These are phyloP conservation scores for Otatea glauca DNA, from an alignment of 176 grass and related monocot species.

Conservation along the genomic window DNA sequence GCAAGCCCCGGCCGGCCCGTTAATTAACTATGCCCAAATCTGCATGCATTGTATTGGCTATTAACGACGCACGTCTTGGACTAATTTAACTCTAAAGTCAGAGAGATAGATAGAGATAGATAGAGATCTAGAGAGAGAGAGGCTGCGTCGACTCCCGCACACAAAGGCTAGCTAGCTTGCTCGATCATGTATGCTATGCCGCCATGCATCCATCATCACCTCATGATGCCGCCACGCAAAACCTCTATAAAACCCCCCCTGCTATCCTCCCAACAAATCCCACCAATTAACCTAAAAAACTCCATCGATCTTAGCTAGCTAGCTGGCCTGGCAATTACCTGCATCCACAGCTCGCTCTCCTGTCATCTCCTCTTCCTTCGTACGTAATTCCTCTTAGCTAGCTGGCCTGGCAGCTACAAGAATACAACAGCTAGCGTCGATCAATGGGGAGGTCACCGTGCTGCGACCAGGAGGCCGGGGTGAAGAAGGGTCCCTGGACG, in stretches of 20 bases:
- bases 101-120: not conserved
- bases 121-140: not conserved
- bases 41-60: not conserved
- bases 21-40: not conserved
- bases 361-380: not conserved
- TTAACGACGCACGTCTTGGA: not conserved
- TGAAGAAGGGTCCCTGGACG: conserved; percentile 88
- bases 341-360: not conserved
- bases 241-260: too few relatives aligned
- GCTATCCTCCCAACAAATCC: too few relatives aligned
- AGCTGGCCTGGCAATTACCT: too few relatives aligned
- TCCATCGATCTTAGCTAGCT: too few relatives aligned
- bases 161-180: conserved; percentile 53
- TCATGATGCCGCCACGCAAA: not conserved
- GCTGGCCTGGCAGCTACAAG: not conserved
- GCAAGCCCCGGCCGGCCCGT: not conserved
- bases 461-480: conserved; percentile 65
- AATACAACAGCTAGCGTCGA: not conserved
- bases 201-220: conserved; percentile 31
- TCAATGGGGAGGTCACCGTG: conserved; percentile 87
- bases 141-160: conserved; percentile 68
- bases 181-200: conserved; percentile 19
- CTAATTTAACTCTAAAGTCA: conserved; percentile 17
- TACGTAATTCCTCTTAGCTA: not conserved
- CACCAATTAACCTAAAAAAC: conserved; percentile 28